A percentile compares a stretch with the other conserved stretches of the same genome.
phyloP scores from a whole-genome alignment of 2,329 filamentous ascomycete species.

The Penicillium sp. region DNA sequence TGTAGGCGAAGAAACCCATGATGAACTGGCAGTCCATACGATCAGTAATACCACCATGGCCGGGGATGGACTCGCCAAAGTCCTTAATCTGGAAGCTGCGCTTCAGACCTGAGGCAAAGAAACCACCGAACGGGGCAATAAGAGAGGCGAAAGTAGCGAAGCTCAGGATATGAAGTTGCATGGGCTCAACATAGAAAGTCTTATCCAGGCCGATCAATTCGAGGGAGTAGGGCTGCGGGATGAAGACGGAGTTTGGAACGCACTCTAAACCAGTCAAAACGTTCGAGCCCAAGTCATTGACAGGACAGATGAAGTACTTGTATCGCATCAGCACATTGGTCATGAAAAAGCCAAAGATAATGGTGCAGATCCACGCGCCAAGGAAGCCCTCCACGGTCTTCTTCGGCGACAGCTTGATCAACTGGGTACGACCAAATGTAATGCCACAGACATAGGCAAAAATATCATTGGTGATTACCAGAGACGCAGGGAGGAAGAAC shows the following conservation, averaged over 20 bases:
- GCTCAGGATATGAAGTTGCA: conserved; percentile 89
- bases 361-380: conserved; percentile 91
- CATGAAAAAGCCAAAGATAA: conserved; percentile 78
- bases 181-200: conserved; percentile 75
- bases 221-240: conserved; percentile 71
- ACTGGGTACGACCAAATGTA: conserved; percentile 90
- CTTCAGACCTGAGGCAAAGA: conserved; percentile 97
- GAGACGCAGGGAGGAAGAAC: conserved; percentile 93
- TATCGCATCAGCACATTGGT: conserved; percentile 84
- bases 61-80: conserved; percentile 96
- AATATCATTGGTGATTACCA: conserved; percentile 98
- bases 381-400: conserved; percentile 99
- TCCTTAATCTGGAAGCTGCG: conserved; percentile 99
- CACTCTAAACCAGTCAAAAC: conserved; percentile 88
- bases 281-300: conserved; percentile 93
- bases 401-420: conserved; percentile 97
- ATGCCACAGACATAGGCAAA: conserved; percentile 98
- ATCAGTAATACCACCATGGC: conserved; percentile 96
- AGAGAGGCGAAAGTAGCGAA: conserved; percentile 93
- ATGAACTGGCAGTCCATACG: conserved; percentile 99
- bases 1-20: conserved; percentile 98
- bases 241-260: conserved; percentile 87
- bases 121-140: conserved; percentile 95
- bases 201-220: conserved; percentile 70
- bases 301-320: conserved; percentile 98